Conservation (phyloP, 176 grass and related monocot genomes). For the Phoenix dactylifera region DNA sequence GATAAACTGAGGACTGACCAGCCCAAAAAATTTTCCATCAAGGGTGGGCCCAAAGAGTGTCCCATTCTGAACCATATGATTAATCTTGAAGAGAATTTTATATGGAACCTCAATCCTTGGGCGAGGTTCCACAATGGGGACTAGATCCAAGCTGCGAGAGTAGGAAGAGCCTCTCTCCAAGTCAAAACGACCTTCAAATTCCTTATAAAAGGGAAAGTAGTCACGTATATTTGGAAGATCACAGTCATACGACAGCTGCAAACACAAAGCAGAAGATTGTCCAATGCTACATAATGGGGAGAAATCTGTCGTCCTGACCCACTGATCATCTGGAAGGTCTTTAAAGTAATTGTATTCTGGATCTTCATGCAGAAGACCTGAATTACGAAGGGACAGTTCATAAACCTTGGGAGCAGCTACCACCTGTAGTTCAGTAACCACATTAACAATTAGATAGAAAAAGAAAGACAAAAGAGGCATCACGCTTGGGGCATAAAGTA, state of each 20-base stretch:
- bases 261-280: conserved; percentile 67
- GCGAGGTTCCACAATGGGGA: conserved; percentile 54
- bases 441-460: neutral
- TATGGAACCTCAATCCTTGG: conserved; percentile 36
- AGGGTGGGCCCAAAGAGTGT: conserved; percentile 67
- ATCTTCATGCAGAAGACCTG: conserved; percentile 32
- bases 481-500: no score
- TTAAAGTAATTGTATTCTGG: conserved; percentile 53
- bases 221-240: conserved; percentile 49
- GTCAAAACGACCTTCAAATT: conserved; percentile 32
- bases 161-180: conserved; percentile 35
- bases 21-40: conserved; percentile 40
- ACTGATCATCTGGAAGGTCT: conserved; percentile 57
- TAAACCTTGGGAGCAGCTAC: conserved; percentile 79
- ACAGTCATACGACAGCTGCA: conserved; percentile 30
- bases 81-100: conserved; percentile 72
- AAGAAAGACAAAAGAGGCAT: no score
- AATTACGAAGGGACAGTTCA: conserved; percentile 6
- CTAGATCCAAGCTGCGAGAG: conserved; percentile 33
- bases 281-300: conserved; percentile 60
- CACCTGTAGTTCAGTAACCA: conserved; percentile 30
- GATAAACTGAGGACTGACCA: conserved; percentile 30
- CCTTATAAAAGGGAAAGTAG: conserved; percentile 62
- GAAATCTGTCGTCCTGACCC: conserved; percentile 73
- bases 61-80: conserved; percentile 87